Evolutionary conservation across 2,329 filamentous ascomycete species (phyloP).

Genomic region (Sporothrix inflata): DNA sequence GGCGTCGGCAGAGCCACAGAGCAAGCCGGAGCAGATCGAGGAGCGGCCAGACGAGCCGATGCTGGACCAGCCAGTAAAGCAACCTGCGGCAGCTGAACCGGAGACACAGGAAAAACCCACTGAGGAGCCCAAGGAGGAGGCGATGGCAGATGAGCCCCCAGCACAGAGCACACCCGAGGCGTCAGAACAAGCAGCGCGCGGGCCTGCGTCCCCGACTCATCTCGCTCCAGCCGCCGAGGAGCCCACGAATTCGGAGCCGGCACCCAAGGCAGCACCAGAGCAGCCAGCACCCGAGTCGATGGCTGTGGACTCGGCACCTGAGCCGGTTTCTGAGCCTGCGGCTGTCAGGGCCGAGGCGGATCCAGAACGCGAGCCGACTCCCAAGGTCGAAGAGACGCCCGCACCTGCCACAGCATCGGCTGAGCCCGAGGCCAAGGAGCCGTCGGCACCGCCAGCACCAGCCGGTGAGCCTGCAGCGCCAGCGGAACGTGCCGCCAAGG

Average conservation of each 20-base stretch:
- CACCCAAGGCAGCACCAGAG: neutral
- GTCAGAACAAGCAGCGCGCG: neutral
- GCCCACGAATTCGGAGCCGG: neutral
- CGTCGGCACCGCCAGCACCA: neutral
- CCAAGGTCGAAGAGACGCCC: neutral
- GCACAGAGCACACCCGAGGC: neutral
- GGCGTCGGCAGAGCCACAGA: neutral
- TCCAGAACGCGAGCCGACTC: neutral
- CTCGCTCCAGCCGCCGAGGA: neutral
- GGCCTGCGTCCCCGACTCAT: neutral
- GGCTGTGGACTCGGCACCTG: neutral
- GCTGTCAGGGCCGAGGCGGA: neutral
- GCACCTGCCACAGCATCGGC: neutral
- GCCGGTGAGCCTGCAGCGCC: neutral
- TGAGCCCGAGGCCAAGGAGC: neutral
- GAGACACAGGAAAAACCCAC: neutral
- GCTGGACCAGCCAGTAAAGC: conserved; percentile 27
- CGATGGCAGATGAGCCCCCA: neutral
- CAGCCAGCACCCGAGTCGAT: neutral
- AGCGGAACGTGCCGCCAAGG: neutral
- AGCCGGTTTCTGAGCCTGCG: neutral
- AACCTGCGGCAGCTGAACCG: neutral
- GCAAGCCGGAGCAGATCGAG: neutral
- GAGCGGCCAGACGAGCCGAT: conserved; percentile 26
- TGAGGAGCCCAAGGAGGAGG: neutral